These are phyloP conservation scores for Lasiosphaeria ovina DNA, from an alignment of 495 filamentous ascomycete genomes.

Conservation along the genomic window DNA sequence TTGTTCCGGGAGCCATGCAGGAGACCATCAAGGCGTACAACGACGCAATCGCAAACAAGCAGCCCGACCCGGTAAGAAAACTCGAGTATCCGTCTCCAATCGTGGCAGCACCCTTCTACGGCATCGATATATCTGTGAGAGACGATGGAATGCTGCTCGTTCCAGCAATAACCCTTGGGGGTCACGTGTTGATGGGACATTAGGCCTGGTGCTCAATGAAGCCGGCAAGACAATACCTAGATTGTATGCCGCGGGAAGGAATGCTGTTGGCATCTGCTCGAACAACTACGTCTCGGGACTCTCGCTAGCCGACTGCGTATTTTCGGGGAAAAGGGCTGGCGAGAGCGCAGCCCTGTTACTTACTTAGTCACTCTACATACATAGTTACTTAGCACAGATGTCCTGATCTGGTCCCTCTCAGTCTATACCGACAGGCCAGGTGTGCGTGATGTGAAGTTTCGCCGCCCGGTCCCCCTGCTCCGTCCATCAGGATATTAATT, in stretches of 20 bases:
- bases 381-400: too few species aligned
- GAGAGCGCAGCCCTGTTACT: conserved; percentile 3
- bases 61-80: conserved; percentile 10
- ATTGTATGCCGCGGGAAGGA: conserved; percentile 13
- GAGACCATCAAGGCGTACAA: conserved; percentile 14
- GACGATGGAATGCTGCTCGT: conserved; percentile 6
- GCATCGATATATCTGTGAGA: conserved; percentile 12
- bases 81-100: conserved; percentile 9
- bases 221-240: conserved; percentile 9
- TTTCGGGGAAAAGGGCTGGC: conserved; percentile 10
- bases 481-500: too few species aligned
- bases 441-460: too few species aligned
- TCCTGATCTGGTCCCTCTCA: too few species aligned
- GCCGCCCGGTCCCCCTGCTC: too few species aligned
- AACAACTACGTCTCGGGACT: conserved; percentile 11
- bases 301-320: conserved; percentile 12
- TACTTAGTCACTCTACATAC: not conserved
- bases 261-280: conserved; percentile 11
- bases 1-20: conserved; percentile 9
- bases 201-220: conserved; percentile 9
- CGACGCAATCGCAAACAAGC: conserved; percentile 13
- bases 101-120: conserved; percentile 10
- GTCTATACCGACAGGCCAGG: too few species aligned
- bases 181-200: conserved; percentile 9
- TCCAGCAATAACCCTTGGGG: conserved; percentile 11